Conservation (phyloP, 371 early-diverging fungal species). For the Rhizopus delemar region DNA sequence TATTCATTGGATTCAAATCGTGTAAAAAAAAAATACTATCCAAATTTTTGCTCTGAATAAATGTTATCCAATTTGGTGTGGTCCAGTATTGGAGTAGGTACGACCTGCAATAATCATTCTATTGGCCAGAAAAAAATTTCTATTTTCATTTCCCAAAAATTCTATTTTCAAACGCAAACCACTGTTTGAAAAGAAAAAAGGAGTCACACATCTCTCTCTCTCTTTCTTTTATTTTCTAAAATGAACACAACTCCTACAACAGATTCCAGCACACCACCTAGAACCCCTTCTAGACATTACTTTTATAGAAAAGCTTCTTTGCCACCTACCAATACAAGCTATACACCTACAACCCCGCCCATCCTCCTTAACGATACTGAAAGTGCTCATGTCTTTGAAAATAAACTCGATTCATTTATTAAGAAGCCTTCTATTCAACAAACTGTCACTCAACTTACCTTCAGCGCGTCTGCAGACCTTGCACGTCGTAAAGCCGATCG, state of each 20-base stretch:
- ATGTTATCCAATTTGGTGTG: too few relatives aligned
- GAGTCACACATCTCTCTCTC: background rate
- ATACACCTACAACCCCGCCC: conserved; percentile 1
- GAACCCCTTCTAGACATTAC: conserved; percentile 22
- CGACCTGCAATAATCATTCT: too few relatives aligned
- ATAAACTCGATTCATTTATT: conserved; percentile 14
- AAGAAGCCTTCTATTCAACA: conserved; percentile 9
- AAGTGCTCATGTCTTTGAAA: conserved; percentile 22
- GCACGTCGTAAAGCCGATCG: conserved; percentile 26
- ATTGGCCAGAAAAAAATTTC: too few relatives aligned
- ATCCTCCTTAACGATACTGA: conserved; percentile 17
- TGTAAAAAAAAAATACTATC: too few relatives aligned
- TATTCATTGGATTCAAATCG: too few relatives aligned
- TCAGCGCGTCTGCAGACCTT: conserved; percentile 15
- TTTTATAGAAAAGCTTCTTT: conserved; percentile 28
- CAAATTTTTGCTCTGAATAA: too few relatives aligned
- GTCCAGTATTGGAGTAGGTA: too few relatives aligned
- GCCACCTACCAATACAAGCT: conserved; percentile 1
- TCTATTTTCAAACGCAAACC: too few relatives aligned
- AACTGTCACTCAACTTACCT: background rate
- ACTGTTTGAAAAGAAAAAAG: too few relatives aligned
- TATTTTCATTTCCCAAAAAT: too few relatives aligned
- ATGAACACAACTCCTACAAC: conserved; percentile 13
- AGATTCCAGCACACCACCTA: conserved; percentile 12
- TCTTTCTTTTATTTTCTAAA: background rate